Percentiles rank a stretch among this genome's conserved stretches.
phyloP scores from a whole-genome alignment of 1,284 basidiomycete species.

The Leccinum fuscescens region DNA sequence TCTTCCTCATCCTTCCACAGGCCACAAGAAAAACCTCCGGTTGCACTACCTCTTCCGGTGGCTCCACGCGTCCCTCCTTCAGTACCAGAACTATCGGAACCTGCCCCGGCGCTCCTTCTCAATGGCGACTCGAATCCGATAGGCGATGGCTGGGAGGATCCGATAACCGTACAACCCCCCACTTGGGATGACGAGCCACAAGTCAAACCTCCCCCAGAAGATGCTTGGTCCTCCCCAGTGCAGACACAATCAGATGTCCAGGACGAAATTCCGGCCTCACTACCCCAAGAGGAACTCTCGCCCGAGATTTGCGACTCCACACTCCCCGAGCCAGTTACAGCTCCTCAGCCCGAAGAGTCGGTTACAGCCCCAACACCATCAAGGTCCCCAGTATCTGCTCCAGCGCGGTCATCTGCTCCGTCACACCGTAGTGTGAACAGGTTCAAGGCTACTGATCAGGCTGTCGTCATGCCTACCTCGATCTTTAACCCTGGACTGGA shows the following conservation, averaged over 20 bases:
- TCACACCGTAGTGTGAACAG: constrained; percentile 56
- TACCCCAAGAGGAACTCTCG: constrained; percentile 19
- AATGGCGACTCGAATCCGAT: constrained; percentile 39
- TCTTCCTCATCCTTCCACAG: constrained; percentile 31
- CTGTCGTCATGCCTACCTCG: constrained; percentile 70
- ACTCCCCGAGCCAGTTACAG: constrained; percentile 13
- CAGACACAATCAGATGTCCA: constrained; percentile 20
- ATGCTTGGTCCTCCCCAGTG: constrained; percentile 40
- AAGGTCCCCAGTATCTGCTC: constrained; percentile 35
- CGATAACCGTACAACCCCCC: constrained; percentile 67
- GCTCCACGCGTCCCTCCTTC: constrained; percentile 21
- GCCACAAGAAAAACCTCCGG: constrained; percentile 29
- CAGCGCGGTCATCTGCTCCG: constrained; percentile 46
- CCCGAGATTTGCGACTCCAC: constrained; percentile 12
- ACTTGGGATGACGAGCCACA: constrained; percentile 73
- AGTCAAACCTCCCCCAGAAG: constrained; percentile 40
- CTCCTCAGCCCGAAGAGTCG: constrained; percentile 23
- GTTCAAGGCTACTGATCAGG: constrained; percentile 69
- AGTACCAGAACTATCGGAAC: constrained; percentile 29
- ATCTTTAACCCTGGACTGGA: constrained; percentile 59
- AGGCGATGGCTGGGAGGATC: constrained; percentile 64
- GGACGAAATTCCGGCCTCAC: constrained; percentile 14
- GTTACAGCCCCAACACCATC: constrained; percentile 23
- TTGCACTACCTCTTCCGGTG: constrained; percentile 24
- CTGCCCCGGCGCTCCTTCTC: constrained; percentile 22